Evolutionary conservation across 2,329 filamentous ascomycete genomes (phyloP), one percentile per base, ranked within the genome.

Genomic region (Colletotrichum sp.): DNA sequence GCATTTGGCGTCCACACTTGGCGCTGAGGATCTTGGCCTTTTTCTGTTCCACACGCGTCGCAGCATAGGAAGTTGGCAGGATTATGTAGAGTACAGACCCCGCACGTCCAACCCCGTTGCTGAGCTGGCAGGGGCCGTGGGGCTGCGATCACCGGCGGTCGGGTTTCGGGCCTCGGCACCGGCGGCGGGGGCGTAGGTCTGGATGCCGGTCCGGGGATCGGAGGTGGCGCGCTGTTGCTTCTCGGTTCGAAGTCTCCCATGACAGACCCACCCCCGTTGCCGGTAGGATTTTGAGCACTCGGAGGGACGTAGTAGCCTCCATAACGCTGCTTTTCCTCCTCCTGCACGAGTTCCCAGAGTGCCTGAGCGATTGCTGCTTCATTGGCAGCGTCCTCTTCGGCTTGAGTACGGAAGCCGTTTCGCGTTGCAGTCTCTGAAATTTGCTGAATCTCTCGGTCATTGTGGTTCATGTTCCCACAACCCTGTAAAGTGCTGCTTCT

Each of bases 321-420:
- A 77, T 92, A 90, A 79, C 88, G 89, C 52, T 81, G 81, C 77
- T 83, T 85, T 77, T 94, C 91, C 77, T 98, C 96, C 82, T 98
- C 93, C 81, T 98, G 94, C 30, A 97, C 93, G 21, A 98, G 88
- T 80, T 98, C 96, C 87, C 95, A 96, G 36, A 98, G 88, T 0
- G 96, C 96, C 81, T 96, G 92, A 69, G 95, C 92, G 76, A 98
- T 98, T 7, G 96, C 96, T 28, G 91, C 89, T 72, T 98, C 95
- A 80, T 98, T 98, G 5, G 95, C 96, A 79, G 96, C 93, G 71
- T 98, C 95, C 82, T 98, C 95, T 79, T 98, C 95, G 0, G 95
- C 95, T 80, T 95, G 91, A 0, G 96, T 98, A 76, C 90, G 91
- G 86, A 98, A 96, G 0, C 95, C 95, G 78, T 94, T 94, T 72